These are phyloP conservation scores for Oryza officinalis DNA, from an alignment of 176 grass and related monocot species.

Conservation along the genomic window DNA sequence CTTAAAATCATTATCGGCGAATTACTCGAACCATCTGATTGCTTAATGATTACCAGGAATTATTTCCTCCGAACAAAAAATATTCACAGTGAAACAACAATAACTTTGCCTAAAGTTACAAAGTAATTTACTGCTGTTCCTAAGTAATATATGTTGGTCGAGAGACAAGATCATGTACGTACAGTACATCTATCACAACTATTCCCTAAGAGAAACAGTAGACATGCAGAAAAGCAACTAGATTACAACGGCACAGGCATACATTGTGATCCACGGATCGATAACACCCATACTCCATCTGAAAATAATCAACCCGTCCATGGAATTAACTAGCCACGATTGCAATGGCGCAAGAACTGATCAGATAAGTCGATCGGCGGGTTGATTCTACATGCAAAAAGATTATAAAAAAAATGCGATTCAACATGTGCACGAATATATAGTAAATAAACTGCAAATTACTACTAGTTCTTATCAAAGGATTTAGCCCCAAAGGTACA, in stretches of 20 bases:
- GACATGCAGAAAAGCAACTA: constrained; percentile 2
- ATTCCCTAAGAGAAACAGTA: constrained; percentile 7
- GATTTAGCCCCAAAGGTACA: background rate
- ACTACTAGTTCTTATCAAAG: background rate
- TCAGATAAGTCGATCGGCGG: background rate
- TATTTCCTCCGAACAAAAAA: background rate
- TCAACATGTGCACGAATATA: background rate
- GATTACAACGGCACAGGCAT: background rate
- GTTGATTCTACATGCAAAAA: background rate
- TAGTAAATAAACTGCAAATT: background rate
- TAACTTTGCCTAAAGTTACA: background rate
- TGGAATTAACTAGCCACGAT: background rate
- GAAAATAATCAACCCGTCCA: background rate
- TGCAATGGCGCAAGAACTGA: background rate
- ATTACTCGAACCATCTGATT: background rate
- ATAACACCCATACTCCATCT: background rate
- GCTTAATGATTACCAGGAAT: background rate
- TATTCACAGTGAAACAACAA: background rate
- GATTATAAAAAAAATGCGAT: background rate
- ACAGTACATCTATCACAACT: background rate
- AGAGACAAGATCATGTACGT: background rate
- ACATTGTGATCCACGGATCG: background rate
- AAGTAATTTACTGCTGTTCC: background rate
- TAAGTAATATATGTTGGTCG: background rate
- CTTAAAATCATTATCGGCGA: background rate